Evolutionary conservation across 2,329 filamentous ascomycete genomes (phyloP).

Genomic region (Aspergillus aculeatus): DNA sequence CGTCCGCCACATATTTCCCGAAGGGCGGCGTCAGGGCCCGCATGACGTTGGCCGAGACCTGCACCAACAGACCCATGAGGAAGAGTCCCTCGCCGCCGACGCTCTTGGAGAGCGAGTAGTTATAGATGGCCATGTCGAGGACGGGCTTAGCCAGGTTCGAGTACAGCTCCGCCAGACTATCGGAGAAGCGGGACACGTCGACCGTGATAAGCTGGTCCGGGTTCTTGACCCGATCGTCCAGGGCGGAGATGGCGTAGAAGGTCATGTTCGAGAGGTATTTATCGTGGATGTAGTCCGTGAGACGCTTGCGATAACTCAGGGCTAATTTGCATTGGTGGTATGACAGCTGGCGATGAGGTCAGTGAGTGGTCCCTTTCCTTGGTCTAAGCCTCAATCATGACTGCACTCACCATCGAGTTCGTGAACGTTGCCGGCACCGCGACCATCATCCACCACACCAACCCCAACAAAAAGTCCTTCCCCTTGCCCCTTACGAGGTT

Average conservation of each 20-base stretch:
- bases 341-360: conserved; percentile 63
- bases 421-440: conserved; percentile 95
- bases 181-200: conserved; percentile 94
- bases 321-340: conserved; percentile 96
- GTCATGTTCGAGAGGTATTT: conserved; percentile 97
- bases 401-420: conserved; percentile 81
- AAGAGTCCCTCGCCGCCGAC: conserved; percentile 96
- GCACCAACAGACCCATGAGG: conserved; percentile 90
- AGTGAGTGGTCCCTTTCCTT: conserved; percentile 5
- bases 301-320: conserved; percentile 83
- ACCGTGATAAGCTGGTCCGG: conserved; percentile 96
- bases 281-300: conserved; percentile 94
- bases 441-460: conserved; percentile 98
- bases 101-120: conserved; percentile 85
- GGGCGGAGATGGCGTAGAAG: conserved; percentile 91
- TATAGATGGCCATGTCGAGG: conserved; percentile 95
- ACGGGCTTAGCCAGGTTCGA: conserved; percentile 94
- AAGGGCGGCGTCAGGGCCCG: conserved; percentile 92
- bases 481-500: conserved; percentile 87
- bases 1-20: conserved; percentile 95
- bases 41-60: conserved; percentile 91
- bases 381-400: too few species aligned
- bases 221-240: conserved; percentile 98
- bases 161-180: conserved; percentile 90
- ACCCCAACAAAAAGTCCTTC: conserved; percentile 79